Conservation (phyloP, 108 stramenopile genomes). For the Aurantiochytrium sp. region DNA sequence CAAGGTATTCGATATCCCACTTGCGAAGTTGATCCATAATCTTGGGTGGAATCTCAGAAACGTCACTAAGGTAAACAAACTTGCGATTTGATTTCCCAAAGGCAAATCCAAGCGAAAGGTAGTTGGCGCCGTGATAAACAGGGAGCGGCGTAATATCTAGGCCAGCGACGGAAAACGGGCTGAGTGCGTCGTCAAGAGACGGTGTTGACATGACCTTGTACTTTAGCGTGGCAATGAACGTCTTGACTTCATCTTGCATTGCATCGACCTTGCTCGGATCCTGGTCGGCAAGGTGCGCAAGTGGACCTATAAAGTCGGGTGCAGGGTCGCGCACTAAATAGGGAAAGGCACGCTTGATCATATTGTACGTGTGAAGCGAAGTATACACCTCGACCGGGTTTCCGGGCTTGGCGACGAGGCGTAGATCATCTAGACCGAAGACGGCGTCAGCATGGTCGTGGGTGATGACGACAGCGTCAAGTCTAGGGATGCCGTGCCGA, state of each 20-base stretch:
- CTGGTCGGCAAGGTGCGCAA: not conserved
- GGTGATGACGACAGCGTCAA: not conserved
- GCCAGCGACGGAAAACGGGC: not conserved
- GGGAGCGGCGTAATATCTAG: not conserved
- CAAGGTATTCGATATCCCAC: not conserved
- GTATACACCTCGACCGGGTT: not conserved
- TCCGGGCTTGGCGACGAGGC: not conserved
- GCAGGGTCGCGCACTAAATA: not conserved
- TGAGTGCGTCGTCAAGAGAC: not conserved
- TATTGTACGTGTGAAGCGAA: not conserved
- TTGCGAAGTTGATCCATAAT: not conserved
- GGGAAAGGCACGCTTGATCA: not conserved
- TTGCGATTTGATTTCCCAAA: not conserved
- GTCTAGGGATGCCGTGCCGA: not conserved
- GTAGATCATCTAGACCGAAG: not conserved
- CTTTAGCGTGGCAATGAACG: not conserved
- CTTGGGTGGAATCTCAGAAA: not conserved
- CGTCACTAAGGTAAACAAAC: constrained; percentile 16
- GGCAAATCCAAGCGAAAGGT: not conserved
- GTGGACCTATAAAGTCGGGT: not conserved
- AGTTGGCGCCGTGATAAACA: not conserved
- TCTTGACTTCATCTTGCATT: not conserved
- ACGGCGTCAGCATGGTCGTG: constrained; percentile 1
- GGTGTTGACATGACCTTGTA: not conserved
- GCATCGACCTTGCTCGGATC: not conserved